Base-by-base conservation (phyloP, 768 basidiomycete species). In the Phaffia australis region DNA sequence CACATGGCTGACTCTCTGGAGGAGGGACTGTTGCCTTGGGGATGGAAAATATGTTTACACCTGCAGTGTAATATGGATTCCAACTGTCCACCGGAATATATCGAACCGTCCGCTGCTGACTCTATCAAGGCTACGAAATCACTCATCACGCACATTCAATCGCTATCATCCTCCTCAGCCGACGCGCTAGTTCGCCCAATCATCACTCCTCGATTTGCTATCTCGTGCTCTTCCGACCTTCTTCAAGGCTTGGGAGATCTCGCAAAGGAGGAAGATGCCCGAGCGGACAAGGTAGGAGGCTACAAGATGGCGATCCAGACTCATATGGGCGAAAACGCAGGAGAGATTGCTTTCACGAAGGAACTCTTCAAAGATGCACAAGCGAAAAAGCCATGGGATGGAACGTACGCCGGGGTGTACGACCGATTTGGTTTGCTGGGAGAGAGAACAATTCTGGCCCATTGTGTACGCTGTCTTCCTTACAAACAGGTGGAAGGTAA, bases 121-220 rank as follows among this genome's bases (percentile, higher is more conserved):
- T 91, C 92, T 8, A 70, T 92, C 1, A 72, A 74, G 0, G 81
- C 81, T 56, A 93, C 92, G 0, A 74, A 78, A 55, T 78, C 79
- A 21, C 80, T 93, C 30, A 85, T 98, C 69, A 66, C 79, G 0
- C 78, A 93, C 77, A 85, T 95, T 72, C 82, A 82, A 49, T 73
- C 81, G 5, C 77, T 89, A 58, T 46, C 61, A 4, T 63, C 62
- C n/a, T 46, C 51, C 5, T 50, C 27, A 52, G 21, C 54, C 18
- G 63, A 67, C 19, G 66, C 83, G 1, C 83, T 93, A 8, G 87
- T 98, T 14, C 87, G 88, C 64, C 94, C 94, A 5, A 84, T 91
- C 72, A 78, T 97, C 52, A 97, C 94, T 0, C 94, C 94, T 18
- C 87, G 94, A n/a, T 98, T 97, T 75, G 94, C 94, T 27, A 87